Base-by-base conservation (phyloP, 441 rosid species). In the Erodium trifolium region DNA sequence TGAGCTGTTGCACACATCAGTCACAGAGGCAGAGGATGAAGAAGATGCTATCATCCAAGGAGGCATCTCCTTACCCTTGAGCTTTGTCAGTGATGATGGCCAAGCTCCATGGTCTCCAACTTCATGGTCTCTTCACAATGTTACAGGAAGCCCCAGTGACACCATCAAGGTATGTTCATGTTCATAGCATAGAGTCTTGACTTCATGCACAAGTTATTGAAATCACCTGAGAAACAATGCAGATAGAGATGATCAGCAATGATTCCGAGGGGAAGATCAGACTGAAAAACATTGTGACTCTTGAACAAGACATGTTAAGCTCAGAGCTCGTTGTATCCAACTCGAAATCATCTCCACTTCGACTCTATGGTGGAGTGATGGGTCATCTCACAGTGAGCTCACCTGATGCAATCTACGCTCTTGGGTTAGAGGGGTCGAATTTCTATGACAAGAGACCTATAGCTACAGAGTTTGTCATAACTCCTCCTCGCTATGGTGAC, bases 1-100 rank as follows among this genome's bases (percentile, higher is more conserved):
- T n/a, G 99, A 93, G 82, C 82, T 89, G 63, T 81, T 93, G 65
- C 96, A 89, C 74, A 89, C 97, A 31, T 79, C 86, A n/a, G 97
- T 91, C 34, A 78, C 78, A 3, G 82, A 82, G 71, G 89, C 85
- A 39, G 76, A 83, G 29, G 81, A 84, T 16, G 92, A 87, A 0
- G 65, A 27, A 11, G 53, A 47, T 2, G 84, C 90, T 35, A 74
- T 81, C 19, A 79, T 91, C 51, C 81, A 80, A 80, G 98, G 97
- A 63, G 98, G 98, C 19, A 82, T 89, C 37, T 86, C 87, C 62
- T 71, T 82, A 51, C 82, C 84, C 60, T 79, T 91, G 67, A 71
- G 37, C 53, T 79, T 77, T 29, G 88, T 72, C 67, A 81, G 72
- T 68, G 53, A 12, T 3, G 85, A 80, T 35, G 78, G 67, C n/a